Percentiles rank a stretch among this genome's conserved stretches.
phyloP scores from a whole-genome alignment of 805 yeast species.

The Yamadazyma akitaensis region DNA sequence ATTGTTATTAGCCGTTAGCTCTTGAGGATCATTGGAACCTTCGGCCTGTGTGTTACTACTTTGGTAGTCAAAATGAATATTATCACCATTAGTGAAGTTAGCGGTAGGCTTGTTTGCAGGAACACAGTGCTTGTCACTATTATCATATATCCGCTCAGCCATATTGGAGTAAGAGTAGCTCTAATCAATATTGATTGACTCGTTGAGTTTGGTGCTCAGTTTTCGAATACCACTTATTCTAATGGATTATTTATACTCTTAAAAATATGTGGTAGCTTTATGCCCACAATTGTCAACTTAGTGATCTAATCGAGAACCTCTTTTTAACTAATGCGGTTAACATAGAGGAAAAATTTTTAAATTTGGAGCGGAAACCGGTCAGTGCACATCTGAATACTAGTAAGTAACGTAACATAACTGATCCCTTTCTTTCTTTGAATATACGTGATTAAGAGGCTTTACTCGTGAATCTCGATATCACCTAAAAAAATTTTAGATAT shows the following conservation, averaged over 20 bases:
- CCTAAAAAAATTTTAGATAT: too few relatives aligned
- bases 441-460: background rate
- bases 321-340: constrained; percentile 6
- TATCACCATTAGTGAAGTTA: constrained; percentile 23
- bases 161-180: background rate
- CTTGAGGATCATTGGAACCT: constrained; percentile 6
- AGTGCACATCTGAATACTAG: background rate
- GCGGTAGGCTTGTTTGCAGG: background rate
- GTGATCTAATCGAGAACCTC: constrained; percentile 6
- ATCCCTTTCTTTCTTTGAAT: background rate
- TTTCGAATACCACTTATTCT: background rate
- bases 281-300: constrained; percentile 1
- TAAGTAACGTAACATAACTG: background rate
- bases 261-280: constrained; percentile 1
- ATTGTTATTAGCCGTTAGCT: background rate
- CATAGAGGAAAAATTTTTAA: constrained; percentile 5
- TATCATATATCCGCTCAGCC: constrained; percentile 3
- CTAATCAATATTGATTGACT: background rate
- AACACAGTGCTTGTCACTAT: background rate
- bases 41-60: background rate
- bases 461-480: background rate
- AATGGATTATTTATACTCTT: background rate
- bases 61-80: constrained; percentile 31
- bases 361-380: constrained; percentile 3
- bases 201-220: too few relatives aligned